phyloP scores from a whole-genome alignment of 1,284 basidiomycete species.

The Pholiota adiposa region DNA sequence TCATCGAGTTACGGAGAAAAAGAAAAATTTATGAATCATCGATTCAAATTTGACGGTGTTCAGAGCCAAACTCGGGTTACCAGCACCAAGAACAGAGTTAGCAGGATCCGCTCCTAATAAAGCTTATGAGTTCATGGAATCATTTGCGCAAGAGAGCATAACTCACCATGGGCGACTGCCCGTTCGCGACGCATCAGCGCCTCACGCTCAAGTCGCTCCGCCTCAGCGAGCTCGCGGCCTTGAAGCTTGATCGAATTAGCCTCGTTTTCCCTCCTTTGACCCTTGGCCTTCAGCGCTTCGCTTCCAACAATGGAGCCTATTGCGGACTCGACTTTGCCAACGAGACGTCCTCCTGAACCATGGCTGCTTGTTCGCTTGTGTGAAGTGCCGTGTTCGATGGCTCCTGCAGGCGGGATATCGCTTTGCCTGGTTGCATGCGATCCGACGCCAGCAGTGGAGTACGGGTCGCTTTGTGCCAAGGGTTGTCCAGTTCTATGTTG shows the following conservation, averaged over 20 bases:
- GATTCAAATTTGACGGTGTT: background rate
- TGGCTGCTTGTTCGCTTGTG: background rate
- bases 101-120: background rate
- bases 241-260: constrained; percentile 43
- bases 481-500: background rate
- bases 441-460: background rate
- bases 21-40: background rate
- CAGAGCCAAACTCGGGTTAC: background rate
- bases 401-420: background rate
- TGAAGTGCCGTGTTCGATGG: background rate
- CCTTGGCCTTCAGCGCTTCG: background rate
- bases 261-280: background rate
- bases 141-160: background rate
- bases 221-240: constrained; percentile 52
- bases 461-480: background rate
- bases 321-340: background rate
- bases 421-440: background rate
- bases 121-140: background rate
- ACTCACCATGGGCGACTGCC: constrained; percentile 10
- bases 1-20: background rate
- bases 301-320: background rate
- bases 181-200: background rate
- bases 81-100: background rate
- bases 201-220: constrained; percentile 38
- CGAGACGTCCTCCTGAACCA: background rate